Percentiles rank a stretch among this genome's conserved stretches.
phyloP scores from a whole-genome alignment of 2,329 filamentous ascomycete species.

The Annulohypoxylon truncatum region DNA sequence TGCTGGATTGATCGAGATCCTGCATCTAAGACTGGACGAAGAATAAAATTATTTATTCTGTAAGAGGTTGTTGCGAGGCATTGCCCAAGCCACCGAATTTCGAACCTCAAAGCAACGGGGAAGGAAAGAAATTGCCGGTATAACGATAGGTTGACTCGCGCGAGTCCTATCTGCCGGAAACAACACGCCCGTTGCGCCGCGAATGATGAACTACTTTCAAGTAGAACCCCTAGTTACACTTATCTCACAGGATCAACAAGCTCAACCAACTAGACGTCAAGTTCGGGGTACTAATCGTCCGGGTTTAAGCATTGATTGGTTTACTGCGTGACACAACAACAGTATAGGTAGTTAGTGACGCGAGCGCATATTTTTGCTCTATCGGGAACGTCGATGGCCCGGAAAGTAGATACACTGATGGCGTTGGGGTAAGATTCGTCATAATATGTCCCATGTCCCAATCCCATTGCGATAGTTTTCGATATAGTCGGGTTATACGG shows the following conservation, averaged over 20 bases:
- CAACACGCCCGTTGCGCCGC: background rate
- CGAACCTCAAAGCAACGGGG: constrained; percentile 45
- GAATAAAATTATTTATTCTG: constrained; percentile 35
- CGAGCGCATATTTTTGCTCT: constrained; percentile 53
- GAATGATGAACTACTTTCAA: constrained; percentile 6
- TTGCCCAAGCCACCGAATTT: constrained; percentile 49
- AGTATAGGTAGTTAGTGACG: constrained; percentile 56
- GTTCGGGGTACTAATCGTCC: constrained; percentile 63
- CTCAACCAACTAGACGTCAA: constrained; percentile 48
- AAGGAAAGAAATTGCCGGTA: constrained; percentile 52
- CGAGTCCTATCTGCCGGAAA: constrained; percentile 47
- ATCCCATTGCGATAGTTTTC: background rate
- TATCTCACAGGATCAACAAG: constrained; percentile 45
- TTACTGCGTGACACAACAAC: constrained; percentile 55
- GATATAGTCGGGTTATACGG: constrained; percentile 49
- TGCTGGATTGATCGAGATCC: constrained; percentile 62
- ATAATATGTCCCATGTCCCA: background rate
- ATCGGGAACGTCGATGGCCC: background rate
- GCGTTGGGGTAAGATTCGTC: background rate
- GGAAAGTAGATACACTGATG: background rate
- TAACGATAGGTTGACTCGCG: constrained; percentile 59
- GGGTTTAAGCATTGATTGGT: constrained; percentile 56
- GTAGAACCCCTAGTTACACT: constrained; percentile 10
- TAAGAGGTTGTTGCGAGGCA: constrained; percentile 57
- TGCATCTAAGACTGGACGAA: constrained; percentile 55